Base-by-base conservation (phyloP, 2,329 filamentous ascomycete species). In the Ambrosiella beaveri region DNA sequence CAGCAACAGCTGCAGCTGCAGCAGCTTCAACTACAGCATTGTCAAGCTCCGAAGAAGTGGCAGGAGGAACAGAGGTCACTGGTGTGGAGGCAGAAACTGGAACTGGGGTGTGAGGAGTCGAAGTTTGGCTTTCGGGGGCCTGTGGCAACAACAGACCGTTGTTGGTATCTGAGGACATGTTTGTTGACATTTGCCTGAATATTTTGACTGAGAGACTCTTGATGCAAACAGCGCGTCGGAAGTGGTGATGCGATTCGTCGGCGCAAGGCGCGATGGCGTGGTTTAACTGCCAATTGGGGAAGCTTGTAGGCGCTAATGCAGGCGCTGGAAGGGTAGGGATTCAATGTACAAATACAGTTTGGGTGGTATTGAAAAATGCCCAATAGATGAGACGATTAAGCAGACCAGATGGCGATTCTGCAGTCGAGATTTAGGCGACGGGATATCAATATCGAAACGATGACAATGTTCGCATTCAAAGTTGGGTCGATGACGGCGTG, bases 101-200 rank as follows among this genome's bases (percentile, higher is more conserved):
- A 49, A 11, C 17, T 36, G 15, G 47, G 13, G 47, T 19, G n/a
- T 51, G 47, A 13, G n/a, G 27, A 9, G 8, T 5, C 6, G 56
- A 15, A 37, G 45, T 65, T 60, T 69, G 65, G 62, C 68, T 64
- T 59, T 68, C 65, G 55, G 67, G 63, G 51, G 70, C 67, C 65
- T 74, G 72, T 7, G 58, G 55, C 13, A 61, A 56, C 15, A 58
- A 38, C 38, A 61, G 52, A 17, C 56, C 47, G 44, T 52, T 60
- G 49, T 57, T 60, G 7, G 49, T 39, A 66, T 76, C 75, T 63
- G 76, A 75, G 68, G 75, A 75, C 77, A 80, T 80, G 71, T 64
- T 61, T 60, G 64, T 62, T 63, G 56, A 58, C 61, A 60, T 61
- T 27, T 27, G 3, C 5, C 3, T 27, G 27, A 27, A 27, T 27